Conservation (phyloP, 108 stramenopile species). For the Cyclotella sp. region DNA sequence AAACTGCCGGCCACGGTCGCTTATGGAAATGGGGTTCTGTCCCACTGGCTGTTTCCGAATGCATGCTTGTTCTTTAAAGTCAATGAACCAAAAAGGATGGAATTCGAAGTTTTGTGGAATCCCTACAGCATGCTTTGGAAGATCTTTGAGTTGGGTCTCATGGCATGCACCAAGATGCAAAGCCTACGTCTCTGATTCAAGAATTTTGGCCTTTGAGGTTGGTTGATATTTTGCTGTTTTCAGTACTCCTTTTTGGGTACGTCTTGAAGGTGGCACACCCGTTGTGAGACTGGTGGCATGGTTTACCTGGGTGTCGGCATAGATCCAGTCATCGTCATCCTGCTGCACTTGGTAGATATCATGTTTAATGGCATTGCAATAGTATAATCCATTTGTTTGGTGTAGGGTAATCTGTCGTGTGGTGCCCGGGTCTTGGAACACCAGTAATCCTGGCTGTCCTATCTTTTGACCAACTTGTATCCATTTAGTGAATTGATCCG, state of each 20-base stretch:
- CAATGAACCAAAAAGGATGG: background rate
- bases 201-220: background rate
- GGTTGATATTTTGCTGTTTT: background rate
- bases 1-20: background rate
- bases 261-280: no score
- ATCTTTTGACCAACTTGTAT: background rate
- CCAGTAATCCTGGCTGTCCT: background rate
- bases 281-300: no score
- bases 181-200: conserved; percentile 8
- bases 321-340: no score
- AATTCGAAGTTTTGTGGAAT: background rate
- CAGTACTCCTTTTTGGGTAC: background rate
- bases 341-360: background rate
- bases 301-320: no score
- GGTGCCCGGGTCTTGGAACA: background rate
- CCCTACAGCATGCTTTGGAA: conserved; percentile 1
- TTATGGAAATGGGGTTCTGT: background rate
- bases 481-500: background rate
- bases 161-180: background rate
- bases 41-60: conserved; percentile 5
- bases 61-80: background rate
- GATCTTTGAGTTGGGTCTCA: background rate
- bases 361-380: background rate
- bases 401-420: background rate
- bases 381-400: background rate